phyloP scores from a whole-genome alignment of 2,329 filamentous ascomycete genomes.

The Monilinia laxa region DNA sequence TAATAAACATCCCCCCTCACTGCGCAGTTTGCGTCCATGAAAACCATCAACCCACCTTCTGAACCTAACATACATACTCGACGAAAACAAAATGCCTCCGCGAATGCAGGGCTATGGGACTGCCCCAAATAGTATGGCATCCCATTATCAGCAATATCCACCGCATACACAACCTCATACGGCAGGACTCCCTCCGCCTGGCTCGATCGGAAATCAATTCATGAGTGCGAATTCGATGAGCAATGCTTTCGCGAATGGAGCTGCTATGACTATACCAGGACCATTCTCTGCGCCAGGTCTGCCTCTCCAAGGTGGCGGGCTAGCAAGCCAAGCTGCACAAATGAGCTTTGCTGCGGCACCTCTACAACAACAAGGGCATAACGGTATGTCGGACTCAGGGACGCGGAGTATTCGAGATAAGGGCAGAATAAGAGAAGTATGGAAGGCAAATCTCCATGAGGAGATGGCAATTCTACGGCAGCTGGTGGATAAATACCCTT shows the following conservation, averaged over 20 bases:
- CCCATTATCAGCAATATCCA: conserved; percentile 48
- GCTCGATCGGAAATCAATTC: conserved; percentile 68
- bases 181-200: conserved; percentile 54
- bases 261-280: conserved; percentile 56
- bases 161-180: conserved; percentile 49
- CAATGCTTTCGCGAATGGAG: conserved; percentile 47
- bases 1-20: neutral
- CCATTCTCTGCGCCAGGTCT: conserved; percentile 57
- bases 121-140: conserved; percentile 38
- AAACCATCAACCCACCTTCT: conserved; percentile 36
- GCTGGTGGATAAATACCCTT: conserved; percentile 86
- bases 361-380: conserved; percentile 61
- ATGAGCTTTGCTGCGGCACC: conserved; percentile 77
- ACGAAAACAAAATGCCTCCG: conserved; percentile 40
- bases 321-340: conserved; percentile 83
- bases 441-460: conserved; percentile 86
- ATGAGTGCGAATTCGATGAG: conserved; percentile 19
- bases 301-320: conserved; percentile 55
- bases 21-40: conserved; percentile 40
- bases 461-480: conserved; percentile 85
- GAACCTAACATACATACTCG: conserved; percentile 38
- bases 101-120: conserved; percentile 41
- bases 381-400: conserved; percentile 51
- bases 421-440: conserved; percentile 90
- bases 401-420: conserved; percentile 60